Base-by-base conservation (phyloP, 2,329 filamentous ascomycete species). In the Botryosphaeria agaves region DNA sequence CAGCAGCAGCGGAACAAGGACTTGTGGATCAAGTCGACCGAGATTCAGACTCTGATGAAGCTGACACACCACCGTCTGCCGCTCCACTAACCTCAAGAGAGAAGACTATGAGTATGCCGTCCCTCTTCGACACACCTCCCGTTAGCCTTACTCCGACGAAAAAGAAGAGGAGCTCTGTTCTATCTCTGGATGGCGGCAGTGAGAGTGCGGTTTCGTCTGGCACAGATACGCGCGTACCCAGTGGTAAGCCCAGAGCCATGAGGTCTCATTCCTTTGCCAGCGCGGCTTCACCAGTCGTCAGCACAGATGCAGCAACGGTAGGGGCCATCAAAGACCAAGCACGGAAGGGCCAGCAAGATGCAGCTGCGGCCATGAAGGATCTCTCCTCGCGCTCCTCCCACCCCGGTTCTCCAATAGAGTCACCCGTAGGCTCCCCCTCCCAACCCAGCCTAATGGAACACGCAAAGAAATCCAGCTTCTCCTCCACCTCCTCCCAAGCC, bases 321-420 rank as follows among this genome's bases (percentile, higher is more conserved):
- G 76, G 83, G 36, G 61, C 46, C 12, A 39, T 72, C 8, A 42
- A 45, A 8, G 32, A 40, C 12, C 39, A 45, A 5, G 67, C 69
- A 39, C 69, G 66, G 36, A 64, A 67, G 2, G 66, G 72, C 21
- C 62, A 72, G 29, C 61, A 61, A 34, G 59, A 69, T 44, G 76
- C 76, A 15, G 62, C 65, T 14, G 68, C 61, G 38, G 62, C 67
- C 16, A 81, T 84, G 62, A 74, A 75, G 32, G 72, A 71, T 23
- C 59, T 81, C 23, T 72, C 76, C n/a, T 66, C 61, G 12, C 62
- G 68, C 12, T 70, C 76, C 11, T 1, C n/a, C n/a, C 62, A 68
- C 20, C 60, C 66, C n/a, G 49, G 53, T 14, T 68, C 69, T 1
- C 65, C 69, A 2, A 45, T 52, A 5, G 56, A 57, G 8, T 62